A percentile compares a stretch with the other conserved stretches of the same genome.
phyloP scores from a whole-genome alignment of 2,329 filamentous ascomycete genomes.

The Fusarium globosum region DNA sequence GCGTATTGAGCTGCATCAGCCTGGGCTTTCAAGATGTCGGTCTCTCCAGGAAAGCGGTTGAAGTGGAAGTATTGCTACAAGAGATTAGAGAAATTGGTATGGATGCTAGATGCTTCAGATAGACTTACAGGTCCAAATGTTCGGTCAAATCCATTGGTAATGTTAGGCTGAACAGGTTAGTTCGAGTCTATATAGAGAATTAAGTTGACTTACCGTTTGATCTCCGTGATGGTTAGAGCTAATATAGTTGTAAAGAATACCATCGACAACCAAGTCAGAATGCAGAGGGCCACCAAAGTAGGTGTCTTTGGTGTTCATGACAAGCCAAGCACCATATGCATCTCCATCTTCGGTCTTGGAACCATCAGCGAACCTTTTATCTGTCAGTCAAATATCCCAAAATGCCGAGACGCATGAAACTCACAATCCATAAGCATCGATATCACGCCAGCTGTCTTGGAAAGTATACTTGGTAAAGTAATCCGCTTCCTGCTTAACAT shows the following conservation, averaged over 20 bases:
- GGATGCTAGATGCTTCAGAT: background rate
- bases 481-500: conserved; percentile 65
- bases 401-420: background rate
- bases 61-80: conserved; percentile 68
- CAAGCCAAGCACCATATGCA: conserved; percentile 70
- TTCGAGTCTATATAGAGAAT: background rate
- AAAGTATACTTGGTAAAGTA: conserved; percentile 77
- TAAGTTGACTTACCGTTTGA: conserved; percentile 53
- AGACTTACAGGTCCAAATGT: conserved; percentile 66
- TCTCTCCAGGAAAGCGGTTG: conserved; percentile 62
- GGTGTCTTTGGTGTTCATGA: conserved; percentile 72
- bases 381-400: conserved; percentile 1
- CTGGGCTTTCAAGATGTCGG: conserved; percentile 59
- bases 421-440: conserved; percentile 65
- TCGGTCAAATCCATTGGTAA: conserved; percentile 71
- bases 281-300: conserved; percentile 72
- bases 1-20: conserved; percentile 65
- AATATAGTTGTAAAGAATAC: conserved; percentile 73
- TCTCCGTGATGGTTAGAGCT: conserved; percentile 72
- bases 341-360: conserved; percentile 59
- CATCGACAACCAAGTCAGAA: conserved; percentile 72
- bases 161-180: conserved; percentile 60
- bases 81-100: background rate
- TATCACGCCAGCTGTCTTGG: conserved; percentile 66
- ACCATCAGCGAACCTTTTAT: conserved; percentile 49